Evolutionary conservation across 2,329 filamentous ascomycete genomes (phyloP).

Genomic region (Alternaria arborescens): DNA sequence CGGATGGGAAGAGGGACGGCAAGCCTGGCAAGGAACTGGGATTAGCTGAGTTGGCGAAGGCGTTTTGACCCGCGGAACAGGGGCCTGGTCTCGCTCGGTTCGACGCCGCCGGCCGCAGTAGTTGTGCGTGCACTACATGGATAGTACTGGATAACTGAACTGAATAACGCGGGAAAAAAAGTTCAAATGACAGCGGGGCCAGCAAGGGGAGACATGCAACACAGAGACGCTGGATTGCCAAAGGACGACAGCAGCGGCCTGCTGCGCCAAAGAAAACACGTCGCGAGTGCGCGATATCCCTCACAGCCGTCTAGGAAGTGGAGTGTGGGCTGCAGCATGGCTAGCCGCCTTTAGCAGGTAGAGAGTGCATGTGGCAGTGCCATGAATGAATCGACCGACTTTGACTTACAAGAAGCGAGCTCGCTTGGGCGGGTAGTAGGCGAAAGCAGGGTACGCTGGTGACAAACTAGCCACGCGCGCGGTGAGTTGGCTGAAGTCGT

Average conservation of each 20-base stretch:
- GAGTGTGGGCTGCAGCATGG: conserved; percentile 7
- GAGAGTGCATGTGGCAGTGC: conserved; percentile 34
- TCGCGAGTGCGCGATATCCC: background rate
- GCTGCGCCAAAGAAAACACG: background rate
- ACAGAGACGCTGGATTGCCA: background rate
- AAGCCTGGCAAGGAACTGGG: conserved; percentile 28
- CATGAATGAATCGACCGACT: conserved; percentile 10
- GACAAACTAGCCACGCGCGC: background rate
- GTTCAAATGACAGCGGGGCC: background rate
- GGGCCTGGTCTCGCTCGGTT: conserved; percentile 30
- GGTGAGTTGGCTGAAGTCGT: background rate
- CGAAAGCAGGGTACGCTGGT: conserved; percentile 13
- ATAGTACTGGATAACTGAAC: background rate
- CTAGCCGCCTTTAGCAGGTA: conserved; percentile 37
- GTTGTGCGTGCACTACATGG: conserved; percentile 11
- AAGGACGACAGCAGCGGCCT: background rate
- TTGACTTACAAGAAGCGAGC: conserved; percentile 22
- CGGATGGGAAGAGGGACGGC: conserved; percentile 20
- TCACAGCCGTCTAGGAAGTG: background rate
- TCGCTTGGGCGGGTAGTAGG: conserved; percentile 25
- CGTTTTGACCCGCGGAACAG: conserved; percentile 28
- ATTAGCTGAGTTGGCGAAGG: conserved; percentile 32
- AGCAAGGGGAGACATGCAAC: background rate
- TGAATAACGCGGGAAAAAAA: background rate
- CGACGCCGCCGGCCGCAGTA: conserved; percentile 23